Conservation (phyloP, 2,329 filamentous ascomycete genomes). For the Neonectria magnoliae region DNA sequence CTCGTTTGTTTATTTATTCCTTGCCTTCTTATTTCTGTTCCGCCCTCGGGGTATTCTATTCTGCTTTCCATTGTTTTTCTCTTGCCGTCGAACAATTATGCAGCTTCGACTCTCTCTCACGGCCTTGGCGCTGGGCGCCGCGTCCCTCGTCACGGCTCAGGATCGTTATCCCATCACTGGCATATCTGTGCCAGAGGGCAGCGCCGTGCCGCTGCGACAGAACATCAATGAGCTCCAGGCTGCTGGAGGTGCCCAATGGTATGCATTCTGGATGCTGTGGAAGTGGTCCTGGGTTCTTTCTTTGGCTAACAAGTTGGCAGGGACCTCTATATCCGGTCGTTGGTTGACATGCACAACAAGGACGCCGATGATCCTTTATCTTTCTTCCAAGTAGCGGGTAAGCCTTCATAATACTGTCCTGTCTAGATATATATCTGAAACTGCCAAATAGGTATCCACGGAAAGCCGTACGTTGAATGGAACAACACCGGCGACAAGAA, state of each 20-base stretch:
- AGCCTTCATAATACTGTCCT: conserved; percentile 10
- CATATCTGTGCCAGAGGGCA: conserved; percentile 50
- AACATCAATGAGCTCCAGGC: conserved; percentile 59
- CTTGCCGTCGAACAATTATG: conserved; percentile 30
- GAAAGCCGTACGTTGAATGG: conserved; percentile 55
- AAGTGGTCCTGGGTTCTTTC: not conserved
- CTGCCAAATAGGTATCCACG: conserved; percentile 51
- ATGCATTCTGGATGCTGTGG: conserved; percentile 41
- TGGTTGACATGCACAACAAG: conserved; percentile 54
- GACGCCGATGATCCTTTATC: conserved; percentile 56
- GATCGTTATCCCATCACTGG: conserved; percentile 50
- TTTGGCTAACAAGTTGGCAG: conserved; percentile 41
- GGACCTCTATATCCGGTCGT: conserved; percentile 61
- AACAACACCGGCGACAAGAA: conserved; percentile 50
- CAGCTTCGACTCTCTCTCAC: conserved; percentile 33
- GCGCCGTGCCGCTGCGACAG: conserved; percentile 55
- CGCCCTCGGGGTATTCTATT: not conserved
- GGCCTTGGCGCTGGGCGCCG: conserved; percentile 40
- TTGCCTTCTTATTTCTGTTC: not conserved
- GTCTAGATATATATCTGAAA: not conserved
- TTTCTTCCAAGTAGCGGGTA: conserved; percentile 62
- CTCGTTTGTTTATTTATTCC: conserved; percentile 2
- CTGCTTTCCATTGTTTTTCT: not conserved
- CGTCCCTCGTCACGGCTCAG: conserved; percentile 39
- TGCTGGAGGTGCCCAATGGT: conserved; percentile 57